Evolutionary conservation across 352 stramenopile genomes (phyloP).

Genomic region (Pythium aristosporum): DNA sequence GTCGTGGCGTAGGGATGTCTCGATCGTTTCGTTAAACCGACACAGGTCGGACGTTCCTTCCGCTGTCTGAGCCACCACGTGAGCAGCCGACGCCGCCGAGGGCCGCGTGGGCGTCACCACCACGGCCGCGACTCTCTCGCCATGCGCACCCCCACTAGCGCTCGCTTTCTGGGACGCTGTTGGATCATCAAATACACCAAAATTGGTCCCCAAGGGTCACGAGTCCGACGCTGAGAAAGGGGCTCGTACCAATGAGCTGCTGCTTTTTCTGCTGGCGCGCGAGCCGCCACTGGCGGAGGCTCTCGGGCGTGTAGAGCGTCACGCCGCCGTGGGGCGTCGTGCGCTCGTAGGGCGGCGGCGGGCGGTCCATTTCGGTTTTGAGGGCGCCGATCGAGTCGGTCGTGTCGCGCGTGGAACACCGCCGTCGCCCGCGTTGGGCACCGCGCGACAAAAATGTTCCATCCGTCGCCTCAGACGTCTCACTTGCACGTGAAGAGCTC

Average conservation of each 20-base stretch:
- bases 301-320: conserved; percentile 21
- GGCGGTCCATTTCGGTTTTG: neutral
- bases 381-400: neutral
- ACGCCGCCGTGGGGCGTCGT: neutral
- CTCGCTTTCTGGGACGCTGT: too few relatives aligned
- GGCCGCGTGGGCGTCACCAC: too few relatives aligned
- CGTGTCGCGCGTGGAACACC: neutral
- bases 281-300: conserved; percentile 20
- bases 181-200: too few relatives aligned
- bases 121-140: too few relatives aligned
- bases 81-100: too few relatives aligned
- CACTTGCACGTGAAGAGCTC: too few relatives aligned
- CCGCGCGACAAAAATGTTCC: conserved; percentile 4
- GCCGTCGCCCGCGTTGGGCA: neutral
- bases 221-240: too few relatives aligned
- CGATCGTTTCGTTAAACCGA: neutral
- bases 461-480: neutral
- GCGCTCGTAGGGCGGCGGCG: conserved; percentile 2
- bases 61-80: neutral
- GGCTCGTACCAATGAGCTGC: neutral
- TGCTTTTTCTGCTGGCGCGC: conserved; percentile 16
- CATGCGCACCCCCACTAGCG: too few relatives aligned
- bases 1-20: neutral
- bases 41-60: neutral
- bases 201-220: too few relatives aligned